phyloP scores from a whole-genome alignment of 352 stramenopile species.

The Phytophthora agathidicida region DNA sequence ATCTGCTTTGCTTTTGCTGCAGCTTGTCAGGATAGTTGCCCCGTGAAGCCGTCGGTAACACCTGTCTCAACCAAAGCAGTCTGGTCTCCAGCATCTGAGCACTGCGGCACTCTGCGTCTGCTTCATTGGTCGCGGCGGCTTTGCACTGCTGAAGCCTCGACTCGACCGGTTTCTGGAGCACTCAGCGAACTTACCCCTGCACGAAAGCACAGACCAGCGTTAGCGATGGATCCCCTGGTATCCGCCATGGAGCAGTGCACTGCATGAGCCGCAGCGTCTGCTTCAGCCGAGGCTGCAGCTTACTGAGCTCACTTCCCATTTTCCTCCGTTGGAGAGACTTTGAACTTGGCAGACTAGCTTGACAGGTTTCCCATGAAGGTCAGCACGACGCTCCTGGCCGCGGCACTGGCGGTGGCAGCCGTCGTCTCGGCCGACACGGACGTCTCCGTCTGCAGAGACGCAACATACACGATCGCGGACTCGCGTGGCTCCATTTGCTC shows the following conservation, averaged over 20 bases:
- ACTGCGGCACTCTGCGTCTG: constrained; percentile 7
- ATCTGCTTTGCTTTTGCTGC: background rate
- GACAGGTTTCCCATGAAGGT: constrained; percentile 18
- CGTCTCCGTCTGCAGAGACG: constrained; percentile 49
- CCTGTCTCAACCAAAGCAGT: constrained; percentile 10
- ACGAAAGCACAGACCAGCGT: too few species aligned
- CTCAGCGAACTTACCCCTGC: constrained; percentile 5
- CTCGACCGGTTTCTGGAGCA: constrained; percentile 11
- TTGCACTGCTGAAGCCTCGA: constrained; percentile 15
- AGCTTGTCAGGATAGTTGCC: constrained; percentile 15
- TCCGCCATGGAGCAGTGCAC: constrained; percentile 17
- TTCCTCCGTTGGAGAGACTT: constrained; percentile 21
- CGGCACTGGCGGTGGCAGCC: constrained; percentile 12
- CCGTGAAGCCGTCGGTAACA: constrained; percentile 17
- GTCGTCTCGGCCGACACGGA: constrained; percentile 19
- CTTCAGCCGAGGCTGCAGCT: too few species aligned
- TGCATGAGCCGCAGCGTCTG: background rate
- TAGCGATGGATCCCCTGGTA: constrained; percentile 24
- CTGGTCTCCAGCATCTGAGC: constrained; percentile 6
- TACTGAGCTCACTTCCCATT: constrained; percentile 9
- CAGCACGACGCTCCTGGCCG: constrained; percentile 17
- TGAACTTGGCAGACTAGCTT: constrained; percentile 1
- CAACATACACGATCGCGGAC: constrained; percentile 46
- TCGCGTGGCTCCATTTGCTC: constrained; percentile 56
- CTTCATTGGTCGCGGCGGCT: constrained; percentile 10